Percentiles rank a stretch among this genome's conserved stretches.
Conservation (phyloP, 805 yeast species). For the Zygosaccharomyces lentus region DNA sequence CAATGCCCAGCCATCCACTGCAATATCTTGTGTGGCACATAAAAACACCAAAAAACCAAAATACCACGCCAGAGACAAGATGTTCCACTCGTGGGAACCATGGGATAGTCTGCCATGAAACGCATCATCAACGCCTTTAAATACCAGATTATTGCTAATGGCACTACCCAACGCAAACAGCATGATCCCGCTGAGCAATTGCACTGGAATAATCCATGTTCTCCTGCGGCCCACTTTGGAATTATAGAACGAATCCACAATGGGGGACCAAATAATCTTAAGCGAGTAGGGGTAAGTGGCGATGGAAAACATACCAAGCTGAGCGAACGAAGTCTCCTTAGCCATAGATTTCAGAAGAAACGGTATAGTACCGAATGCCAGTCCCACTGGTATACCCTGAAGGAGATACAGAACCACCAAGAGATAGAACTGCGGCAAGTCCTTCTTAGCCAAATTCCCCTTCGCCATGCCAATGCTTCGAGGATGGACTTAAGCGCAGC, state of each 20-base stretch:
- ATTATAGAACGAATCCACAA: constrained; percentile 82
- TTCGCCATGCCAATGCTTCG: background rate
- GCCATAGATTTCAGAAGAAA: constrained; percentile 67
- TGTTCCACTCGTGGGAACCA: constrained; percentile 15
- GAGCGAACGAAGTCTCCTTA: constrained; percentile 70
- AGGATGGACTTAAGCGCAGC: background rate
- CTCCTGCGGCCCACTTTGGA: constrained; percentile 71
- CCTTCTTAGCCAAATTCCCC: constrained; percentile 40
- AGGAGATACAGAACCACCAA: constrained; percentile 71
- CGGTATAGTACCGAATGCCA: constrained; percentile 93
- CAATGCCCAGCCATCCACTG: constrained; percentile 98
- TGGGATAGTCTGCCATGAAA: constrained; percentile 18
- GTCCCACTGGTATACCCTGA: constrained; percentile 96
- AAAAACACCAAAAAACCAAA: constrained; percentile 77
- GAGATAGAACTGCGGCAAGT: constrained; percentile 70
- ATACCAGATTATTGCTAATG: constrained; percentile 43
- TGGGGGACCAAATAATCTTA: constrained; percentile 91
- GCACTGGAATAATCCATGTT: constrained; percentile 94
- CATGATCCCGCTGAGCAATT: constrained; percentile 67
- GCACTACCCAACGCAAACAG: constrained; percentile 57
- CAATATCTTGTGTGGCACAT: constrained; percentile 97
- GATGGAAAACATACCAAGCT: constrained; percentile 83
- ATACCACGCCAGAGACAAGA: constrained; percentile 51
- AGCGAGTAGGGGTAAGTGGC: constrained; percentile 95
- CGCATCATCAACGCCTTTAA: constrained; percentile 38